These are phyloP conservation scores for Cryptococcus jaspeensis DNA, from an alignment of 1,284 basidiomycete genomes.

Conservation along the genomic window DNA sequence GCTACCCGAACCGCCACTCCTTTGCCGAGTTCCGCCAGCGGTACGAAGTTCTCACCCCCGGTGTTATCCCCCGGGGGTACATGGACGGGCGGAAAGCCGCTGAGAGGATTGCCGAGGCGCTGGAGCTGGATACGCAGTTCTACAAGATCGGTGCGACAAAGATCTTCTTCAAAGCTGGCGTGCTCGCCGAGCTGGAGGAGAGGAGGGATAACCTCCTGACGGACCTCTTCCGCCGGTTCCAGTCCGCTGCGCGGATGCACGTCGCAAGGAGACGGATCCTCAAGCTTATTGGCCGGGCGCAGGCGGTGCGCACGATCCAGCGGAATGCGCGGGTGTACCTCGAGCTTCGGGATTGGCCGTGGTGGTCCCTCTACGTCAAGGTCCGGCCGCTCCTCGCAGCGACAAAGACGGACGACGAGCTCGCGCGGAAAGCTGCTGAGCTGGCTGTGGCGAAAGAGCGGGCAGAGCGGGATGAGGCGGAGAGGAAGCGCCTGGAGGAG, in stretches of 20 bases:
- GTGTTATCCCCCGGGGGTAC: slow-evolving; percentile 86
- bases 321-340: slow-evolving; percentile 90
- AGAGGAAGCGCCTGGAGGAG: slow-evolving; percentile 75
- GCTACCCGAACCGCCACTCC: slow-evolving; percentile 94
- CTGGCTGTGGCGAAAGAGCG: slow-evolving; percentile 69
- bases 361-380: slow-evolving; percentile 99
- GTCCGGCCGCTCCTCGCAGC: slow-evolving; percentile 90
- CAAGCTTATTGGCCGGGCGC: slow-evolving; percentile 90
- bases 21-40: slow-evolving; percentile 97
- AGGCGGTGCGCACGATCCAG: slow-evolving; percentile 89
- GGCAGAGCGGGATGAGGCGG: slow-evolving; percentile 78
- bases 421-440: slow-evolving; percentile 84
- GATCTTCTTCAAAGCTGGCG: slow-evolving; percentile 99
- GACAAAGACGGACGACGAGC: slow-evolving; percentile 88
- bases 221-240: slow-evolving; percentile 85
- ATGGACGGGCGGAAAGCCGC: slow-evolving; percentile 97
- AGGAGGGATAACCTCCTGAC: slow-evolving; percentile 81
- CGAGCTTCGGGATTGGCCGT: slow-evolving; percentile 90
- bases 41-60: slow-evolving; percentile 93
- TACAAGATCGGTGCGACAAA: slow-evolving; percentile 96
- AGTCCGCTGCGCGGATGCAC: slow-evolving; percentile 81
- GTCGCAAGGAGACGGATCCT: slow-evolving; percentile 86
- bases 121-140: slow-evolving; percentile 79
- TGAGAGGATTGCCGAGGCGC: slow-evolving; percentile 83
- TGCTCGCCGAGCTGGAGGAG: slow-evolving; percentile 96